These are phyloP conservation scores for Albizia julibrissin DNA, from an alignment of 306 rosid genomes.

Conservation along the genomic window DNA sequence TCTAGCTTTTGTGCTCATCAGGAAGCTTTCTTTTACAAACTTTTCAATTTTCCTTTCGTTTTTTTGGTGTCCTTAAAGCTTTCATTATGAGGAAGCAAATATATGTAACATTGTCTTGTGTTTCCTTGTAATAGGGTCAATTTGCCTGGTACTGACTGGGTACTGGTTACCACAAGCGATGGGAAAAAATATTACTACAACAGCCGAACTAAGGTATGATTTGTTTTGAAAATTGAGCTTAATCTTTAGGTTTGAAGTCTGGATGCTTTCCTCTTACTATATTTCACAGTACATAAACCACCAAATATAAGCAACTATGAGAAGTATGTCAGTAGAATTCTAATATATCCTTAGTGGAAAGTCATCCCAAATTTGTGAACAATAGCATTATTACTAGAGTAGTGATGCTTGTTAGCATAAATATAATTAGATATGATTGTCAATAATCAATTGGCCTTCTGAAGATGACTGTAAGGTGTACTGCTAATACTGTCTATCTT, in stretches of 20 bases:
- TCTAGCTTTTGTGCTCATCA: background rate
- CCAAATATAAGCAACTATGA: background rate
- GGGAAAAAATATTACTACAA: conserved; percentile 92
- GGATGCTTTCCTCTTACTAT: background rate
- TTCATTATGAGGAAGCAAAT: background rate
- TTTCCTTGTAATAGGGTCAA: conserved; percentile 56
- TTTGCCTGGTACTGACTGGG: conserved; percentile 90
- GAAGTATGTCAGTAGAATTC: background rate
- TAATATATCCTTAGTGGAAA: background rate
- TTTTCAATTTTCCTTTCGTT: background rate
- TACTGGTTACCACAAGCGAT: conserved; percentile 76
- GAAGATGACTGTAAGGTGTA: background rate
- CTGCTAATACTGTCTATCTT: background rate
- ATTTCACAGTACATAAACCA: background rate
- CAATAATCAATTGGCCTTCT: background rate
- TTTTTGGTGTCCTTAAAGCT: background rate
- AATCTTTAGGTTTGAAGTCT: background rate
- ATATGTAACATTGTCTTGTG: conserved; percentile 9
- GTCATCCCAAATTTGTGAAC: background rate
- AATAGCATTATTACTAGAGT: background rate
- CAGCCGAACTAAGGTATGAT: conserved; percentile 78
- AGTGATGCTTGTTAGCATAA: background rate
- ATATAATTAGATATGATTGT: background rate
- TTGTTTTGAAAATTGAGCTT: background rate
- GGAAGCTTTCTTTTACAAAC: background rate